Percentiles rank a stretch among this genome's conserved stretches.
These are phyloP conservation scores for Cunninghamia lanceolata DNA, from an alignment of 75 land plant genomes.

Conservation along the genomic window DNA sequence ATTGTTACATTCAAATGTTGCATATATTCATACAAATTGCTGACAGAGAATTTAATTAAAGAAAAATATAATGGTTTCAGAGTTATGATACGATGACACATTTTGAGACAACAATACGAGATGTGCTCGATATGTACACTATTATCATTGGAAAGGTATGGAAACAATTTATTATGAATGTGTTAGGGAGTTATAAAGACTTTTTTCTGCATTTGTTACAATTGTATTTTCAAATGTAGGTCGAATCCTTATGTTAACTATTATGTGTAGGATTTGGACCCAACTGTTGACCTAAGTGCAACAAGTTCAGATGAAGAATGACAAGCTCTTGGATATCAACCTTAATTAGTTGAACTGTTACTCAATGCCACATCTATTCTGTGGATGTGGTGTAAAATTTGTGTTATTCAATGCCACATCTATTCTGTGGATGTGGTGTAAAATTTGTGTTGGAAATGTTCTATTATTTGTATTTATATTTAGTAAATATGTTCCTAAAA, in stretches of 20 bases:
- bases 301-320: conserved; percentile 77
- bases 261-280: conserved; percentile 49
- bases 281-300: conserved; percentile 74
- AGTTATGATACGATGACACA: conserved; percentile 91
- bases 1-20: neutral
- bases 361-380: neutral
- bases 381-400: neutral
- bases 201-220: neutral
- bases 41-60: neutral
- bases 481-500: neutral
- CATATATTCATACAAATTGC: neutral
- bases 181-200: neutral
- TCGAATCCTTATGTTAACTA: neutral
- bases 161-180: neutral
- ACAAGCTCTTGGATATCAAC: conserved; percentile 6
- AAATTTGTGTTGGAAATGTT: neutral
- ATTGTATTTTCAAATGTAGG: neutral
- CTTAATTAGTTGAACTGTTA: neutral
- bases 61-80: conserved; percentile 28
- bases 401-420: neutral
- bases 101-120: conserved; percentile 79
- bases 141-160: conserved; percentile 80
- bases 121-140: conserved; percentile 68
- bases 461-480: neutral
- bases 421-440: neutral